phyloP scores from a whole-genome alignment of 1,284 basidiomycete species.

The Ustilago crameri region DNA sequence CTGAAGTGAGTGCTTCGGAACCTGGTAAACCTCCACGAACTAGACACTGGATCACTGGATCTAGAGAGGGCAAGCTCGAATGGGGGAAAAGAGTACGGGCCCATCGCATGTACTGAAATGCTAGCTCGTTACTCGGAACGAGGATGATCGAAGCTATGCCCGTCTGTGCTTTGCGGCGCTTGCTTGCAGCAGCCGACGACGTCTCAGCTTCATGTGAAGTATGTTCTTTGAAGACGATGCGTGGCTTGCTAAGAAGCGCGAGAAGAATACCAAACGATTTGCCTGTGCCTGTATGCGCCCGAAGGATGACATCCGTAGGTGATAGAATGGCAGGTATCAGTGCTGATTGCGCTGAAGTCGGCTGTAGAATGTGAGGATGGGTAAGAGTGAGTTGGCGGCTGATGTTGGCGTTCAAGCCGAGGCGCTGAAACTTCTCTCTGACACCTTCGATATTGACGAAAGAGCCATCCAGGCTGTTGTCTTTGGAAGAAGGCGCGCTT shows the following conservation, averaged over 20 bases:
- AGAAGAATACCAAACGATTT: slow-evolving; percentile 64
- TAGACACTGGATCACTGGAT: slow-evolving; percentile 57
- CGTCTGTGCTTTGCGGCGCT: slow-evolving; percentile 30
- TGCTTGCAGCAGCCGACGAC: slow-evolving; percentile 6
- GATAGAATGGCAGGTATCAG: slow-evolving; percentile 57
- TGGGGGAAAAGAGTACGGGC: slow-evolving; percentile 52
- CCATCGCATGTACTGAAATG: slow-evolving; percentile 62
- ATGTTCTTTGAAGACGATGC: slow-evolving; percentile 52
- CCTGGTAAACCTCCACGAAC: slow-evolving; percentile 47
- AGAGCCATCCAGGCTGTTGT: no score
- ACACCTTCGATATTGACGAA: slow-evolving; percentile 10
- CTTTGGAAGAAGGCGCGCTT: background rate
- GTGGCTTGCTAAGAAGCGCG: slow-evolving; percentile 62
- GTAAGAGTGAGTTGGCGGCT: slow-evolving; percentile 45
- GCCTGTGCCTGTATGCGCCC: slow-evolving; percentile 65
- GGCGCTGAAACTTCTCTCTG: slow-evolving; percentile 32
- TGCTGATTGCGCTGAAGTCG: slow-evolving; percentile 58
- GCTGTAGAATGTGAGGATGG: slow-evolving; percentile 54
- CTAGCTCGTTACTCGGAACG: slow-evolving; percentile 65
- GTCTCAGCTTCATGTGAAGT: slow-evolving; percentile 1
- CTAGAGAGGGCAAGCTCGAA: slow-evolving; percentile 34
- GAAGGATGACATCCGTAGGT: slow-evolving; percentile 59
- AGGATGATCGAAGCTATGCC: slow-evolving; percentile 60
- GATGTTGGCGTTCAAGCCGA: slow-evolving; percentile 52
- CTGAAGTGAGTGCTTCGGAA: slow-evolving; percentile 16